These are phyloP conservation scores for Phytophthora pini DNA, from an alignment of 352 stramenopile genomes.

Conservation along the genomic window DNA sequence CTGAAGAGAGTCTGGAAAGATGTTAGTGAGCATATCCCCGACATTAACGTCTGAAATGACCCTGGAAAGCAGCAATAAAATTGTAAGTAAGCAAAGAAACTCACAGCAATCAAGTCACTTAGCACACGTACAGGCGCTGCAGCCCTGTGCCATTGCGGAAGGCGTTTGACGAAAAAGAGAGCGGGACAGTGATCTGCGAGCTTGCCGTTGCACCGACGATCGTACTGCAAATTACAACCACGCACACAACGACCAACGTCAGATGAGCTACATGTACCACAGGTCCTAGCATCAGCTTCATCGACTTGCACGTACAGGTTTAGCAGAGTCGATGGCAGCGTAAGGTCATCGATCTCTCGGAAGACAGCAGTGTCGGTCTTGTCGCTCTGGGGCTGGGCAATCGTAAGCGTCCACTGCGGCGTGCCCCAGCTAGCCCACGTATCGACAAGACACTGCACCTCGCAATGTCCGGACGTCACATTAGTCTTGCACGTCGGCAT, in stretches of 20 bases:
- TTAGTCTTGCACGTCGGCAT: conserved; percentile 62
- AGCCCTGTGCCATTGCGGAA: conserved; percentile 55
- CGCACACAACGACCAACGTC: conserved; percentile 4
- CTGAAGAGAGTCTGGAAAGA: conserved; percentile 64
- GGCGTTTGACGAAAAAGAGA: conserved; percentile 58
- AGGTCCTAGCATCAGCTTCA: neutral
- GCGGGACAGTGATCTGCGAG: conserved; percentile 56
- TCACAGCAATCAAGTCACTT: neutral
- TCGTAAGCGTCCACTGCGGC: conserved; percentile 57
- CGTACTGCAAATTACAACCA: conserved; percentile 44
- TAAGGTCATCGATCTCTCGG: conserved; percentile 56
- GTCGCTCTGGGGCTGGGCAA: conserved; percentile 72
- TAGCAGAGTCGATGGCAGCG: conserved; percentile 54
- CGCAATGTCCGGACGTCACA: conserved; percentile 49
- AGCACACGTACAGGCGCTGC: conserved; percentile 51
- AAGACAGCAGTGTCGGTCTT: conserved; percentile 69
- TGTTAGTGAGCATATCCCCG: conserved; percentile 67
- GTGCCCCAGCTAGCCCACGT: conserved; percentile 29
- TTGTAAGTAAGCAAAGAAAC: conserved; percentile 19
- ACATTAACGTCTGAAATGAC: conserved; percentile 67
- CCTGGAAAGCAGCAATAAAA: conserved; percentile 24
- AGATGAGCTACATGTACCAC: conserved; percentile 3
- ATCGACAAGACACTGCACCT: conserved; percentile 72
- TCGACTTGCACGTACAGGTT: conserved; percentile 54
- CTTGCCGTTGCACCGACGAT: conserved; percentile 61